Evolutionary conservation across 495 filamentous ascomycete genomes (phyloP), one percentile per base, ranked within the genome.

Genomic region (Penicillium mononematosum): DNA sequence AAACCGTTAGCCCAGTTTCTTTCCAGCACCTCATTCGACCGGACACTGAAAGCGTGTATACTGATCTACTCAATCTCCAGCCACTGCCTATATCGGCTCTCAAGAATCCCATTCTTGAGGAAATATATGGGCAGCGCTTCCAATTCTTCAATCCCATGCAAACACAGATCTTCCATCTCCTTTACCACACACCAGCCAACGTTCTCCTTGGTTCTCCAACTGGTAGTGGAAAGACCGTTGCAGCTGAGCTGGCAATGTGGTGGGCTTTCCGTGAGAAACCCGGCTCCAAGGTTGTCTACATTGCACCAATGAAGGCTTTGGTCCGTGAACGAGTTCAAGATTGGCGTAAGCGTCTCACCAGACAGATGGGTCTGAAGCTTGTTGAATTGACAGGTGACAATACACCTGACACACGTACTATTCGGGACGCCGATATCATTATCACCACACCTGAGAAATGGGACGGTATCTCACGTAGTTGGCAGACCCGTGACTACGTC

Each of bases 121-220:
- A 92, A 54, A 80, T 99, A 10, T 98, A 98, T 69, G 85, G 81
- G 6, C 78, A 90, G 65, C 85, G 91, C 27, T 99, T 99, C 69
- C 84, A 89, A 55, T 98, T 85, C 75, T 99, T 99, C 79, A 99
- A 99, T 70, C 93, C 95, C 0, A 96, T 99, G 94, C 94, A 99
- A 68, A 96, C 95, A 4, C 94, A 99, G 68, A 87, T 98, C 34
- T 99, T 99, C 70, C 95, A 98, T 64, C 88, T 89, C 43, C 82
- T 98, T 12, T 98, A 98, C 52, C 90, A 98, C 68, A 94, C 93
- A 0, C 70, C 86, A 29, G 85, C 88, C 38, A 99, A 99, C 64
- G 92, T 98, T 8, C 78, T 99, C 5, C 83, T 99, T 7, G 94
- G 94, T n/a, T 97, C 94, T 14, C 94, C 94, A 6, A 99, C 94